These are phyloP conservation scores for Ascochyta clinopodiicola DNA, from an alignment of 2,329 filamentous ascomycete genomes.

Conservation along the genomic window DNA sequence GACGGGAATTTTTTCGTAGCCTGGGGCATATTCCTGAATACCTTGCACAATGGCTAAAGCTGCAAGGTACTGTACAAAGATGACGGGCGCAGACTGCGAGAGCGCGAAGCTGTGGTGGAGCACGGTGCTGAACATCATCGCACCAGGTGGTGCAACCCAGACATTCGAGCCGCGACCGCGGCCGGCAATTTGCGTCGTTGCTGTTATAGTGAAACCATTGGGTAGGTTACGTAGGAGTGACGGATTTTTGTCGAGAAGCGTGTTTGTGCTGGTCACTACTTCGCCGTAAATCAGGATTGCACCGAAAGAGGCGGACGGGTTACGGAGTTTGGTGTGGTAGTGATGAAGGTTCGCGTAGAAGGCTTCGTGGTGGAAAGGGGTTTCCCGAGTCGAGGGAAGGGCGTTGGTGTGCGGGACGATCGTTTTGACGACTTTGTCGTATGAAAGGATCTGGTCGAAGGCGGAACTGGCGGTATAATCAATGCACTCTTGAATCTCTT, in stretches of 20 bases:
- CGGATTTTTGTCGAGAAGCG: conserved; percentile 90
- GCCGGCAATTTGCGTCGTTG: conserved; percentile 86
- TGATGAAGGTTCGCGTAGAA: conserved; percentile 75
- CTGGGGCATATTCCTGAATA: conserved; percentile 77
- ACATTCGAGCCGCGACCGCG: conserved; percentile 90
- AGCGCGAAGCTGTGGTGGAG: conserved; percentile 82
- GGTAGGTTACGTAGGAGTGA: conserved; percentile 77
- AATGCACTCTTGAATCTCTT: conserved; percentile 38
- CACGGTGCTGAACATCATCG: conserved; percentile 85
- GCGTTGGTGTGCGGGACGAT: conserved; percentile 74
- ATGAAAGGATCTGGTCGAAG: conserved; percentile 72
- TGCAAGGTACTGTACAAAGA: conserved; percentile 93
- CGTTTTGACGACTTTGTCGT: conserved; percentile 74
- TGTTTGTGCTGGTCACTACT: conserved; percentile 93
- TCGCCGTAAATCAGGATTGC: conserved; percentile 83
- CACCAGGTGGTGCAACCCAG: conserved; percentile 89
- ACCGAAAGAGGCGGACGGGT: conserved; percentile 72
- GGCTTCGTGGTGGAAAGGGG: conserved; percentile 83
- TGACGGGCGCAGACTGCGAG: conserved; percentile 75
- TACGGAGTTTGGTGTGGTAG: conserved; percentile 66
- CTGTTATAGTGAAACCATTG: conserved; percentile 84
- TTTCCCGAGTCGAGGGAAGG: conserved; percentile 73
- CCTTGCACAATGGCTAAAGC: conserved; percentile 87
- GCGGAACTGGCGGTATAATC: conserved; percentile 38
- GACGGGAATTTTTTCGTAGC: conserved; percentile 77